phyloP scores from a whole-genome alignment of 2,329 filamentous ascomycete genomes.

The Phialocephala subalpina region DNA sequence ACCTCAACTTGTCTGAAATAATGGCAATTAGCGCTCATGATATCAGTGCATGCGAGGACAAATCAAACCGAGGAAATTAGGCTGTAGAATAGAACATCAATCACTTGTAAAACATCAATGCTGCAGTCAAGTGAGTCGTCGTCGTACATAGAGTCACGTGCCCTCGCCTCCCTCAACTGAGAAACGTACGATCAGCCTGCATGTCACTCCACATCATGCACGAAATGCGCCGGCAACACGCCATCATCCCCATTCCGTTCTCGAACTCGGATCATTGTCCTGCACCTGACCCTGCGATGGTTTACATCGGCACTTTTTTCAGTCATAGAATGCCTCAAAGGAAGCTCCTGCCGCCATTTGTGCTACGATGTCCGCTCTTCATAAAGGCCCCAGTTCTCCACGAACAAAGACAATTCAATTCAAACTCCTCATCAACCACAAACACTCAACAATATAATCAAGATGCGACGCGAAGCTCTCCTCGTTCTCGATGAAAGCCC shows the following conservation, averaged over 20 bases:
- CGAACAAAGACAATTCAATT: not conserved
- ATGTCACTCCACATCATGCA: not conserved
- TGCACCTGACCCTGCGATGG: slow-evolving; percentile 1
- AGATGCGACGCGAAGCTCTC: slow-evolving; percentile 2
- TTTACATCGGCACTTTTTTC: slow-evolving; percentile 2
- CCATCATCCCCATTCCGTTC: not conserved
- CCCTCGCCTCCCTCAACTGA: not conserved
- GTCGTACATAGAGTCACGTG: slow-evolving; percentile 1
- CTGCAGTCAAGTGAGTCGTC: not conserved
- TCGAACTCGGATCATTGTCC: slow-evolving; percentile 8
- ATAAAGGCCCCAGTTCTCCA: not conserved
- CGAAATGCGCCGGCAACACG: slow-evolving; percentile 6
- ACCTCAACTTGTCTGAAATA: no score
- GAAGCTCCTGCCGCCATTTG: not conserved
- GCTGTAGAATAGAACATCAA: not conserved
- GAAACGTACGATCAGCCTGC: not conserved
- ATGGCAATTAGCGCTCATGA: no score
- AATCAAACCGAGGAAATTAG: no score
- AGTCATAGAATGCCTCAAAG: slow-evolving; percentile 1
- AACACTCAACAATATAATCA: not conserved
- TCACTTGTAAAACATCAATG: slow-evolving; percentile 2
- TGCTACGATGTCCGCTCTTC: slow-evolving; percentile 2
- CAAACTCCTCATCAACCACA: not conserved
- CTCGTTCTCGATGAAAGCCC: not conserved
- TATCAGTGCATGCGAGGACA: no score